Evolutionary conservation across 2,329 filamentous ascomycete species (phyloP).

Genomic region (Aspergillus neotritici): DNA sequence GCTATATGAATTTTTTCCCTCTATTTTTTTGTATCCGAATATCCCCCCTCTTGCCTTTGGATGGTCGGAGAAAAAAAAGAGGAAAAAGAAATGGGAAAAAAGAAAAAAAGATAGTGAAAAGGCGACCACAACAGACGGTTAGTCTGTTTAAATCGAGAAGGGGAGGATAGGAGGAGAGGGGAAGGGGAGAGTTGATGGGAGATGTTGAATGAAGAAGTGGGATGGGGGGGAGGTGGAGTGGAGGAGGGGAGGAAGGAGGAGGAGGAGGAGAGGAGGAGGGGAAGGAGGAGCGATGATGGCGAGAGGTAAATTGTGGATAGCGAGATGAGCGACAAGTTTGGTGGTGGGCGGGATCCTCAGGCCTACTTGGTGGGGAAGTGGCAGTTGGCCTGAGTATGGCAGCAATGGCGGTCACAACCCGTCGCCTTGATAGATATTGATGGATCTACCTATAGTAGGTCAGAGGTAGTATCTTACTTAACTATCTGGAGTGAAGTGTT

Average conservation of each 20-base stretch:
- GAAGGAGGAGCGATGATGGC: background rate
- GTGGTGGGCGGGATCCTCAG: conserved; percentile 6
- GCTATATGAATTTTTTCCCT: conserved; percentile 6
- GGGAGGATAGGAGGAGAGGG: no score
- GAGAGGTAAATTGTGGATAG: background rate
- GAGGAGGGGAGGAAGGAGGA: background rate
- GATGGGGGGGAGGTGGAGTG: conserved; percentile 4
- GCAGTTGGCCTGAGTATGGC: no score
- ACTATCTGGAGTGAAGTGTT: no score
- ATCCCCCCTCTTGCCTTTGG: conserved; percentile 6
- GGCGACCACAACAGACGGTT: no score
- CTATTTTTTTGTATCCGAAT: conserved; percentile 1
- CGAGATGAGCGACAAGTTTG: background rate
- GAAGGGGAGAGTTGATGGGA: no score
- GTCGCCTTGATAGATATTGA: no score
- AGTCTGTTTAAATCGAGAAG: no score
- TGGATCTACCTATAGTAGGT: no score
- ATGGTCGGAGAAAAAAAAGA: conserved; percentile 3
- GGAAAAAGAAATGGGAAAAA: conserved; percentile 8
- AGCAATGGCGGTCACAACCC: no score
- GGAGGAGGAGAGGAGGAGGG: conserved; percentile 2
- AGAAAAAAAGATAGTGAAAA: conserved; percentile 3
- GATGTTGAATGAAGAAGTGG: background rate
- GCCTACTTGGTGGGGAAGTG: background rate
- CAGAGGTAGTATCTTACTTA: no score